Conservation (phyloP, 495 filamentous ascomycete species). For the Tuber microsphaerosporum region DNA sequence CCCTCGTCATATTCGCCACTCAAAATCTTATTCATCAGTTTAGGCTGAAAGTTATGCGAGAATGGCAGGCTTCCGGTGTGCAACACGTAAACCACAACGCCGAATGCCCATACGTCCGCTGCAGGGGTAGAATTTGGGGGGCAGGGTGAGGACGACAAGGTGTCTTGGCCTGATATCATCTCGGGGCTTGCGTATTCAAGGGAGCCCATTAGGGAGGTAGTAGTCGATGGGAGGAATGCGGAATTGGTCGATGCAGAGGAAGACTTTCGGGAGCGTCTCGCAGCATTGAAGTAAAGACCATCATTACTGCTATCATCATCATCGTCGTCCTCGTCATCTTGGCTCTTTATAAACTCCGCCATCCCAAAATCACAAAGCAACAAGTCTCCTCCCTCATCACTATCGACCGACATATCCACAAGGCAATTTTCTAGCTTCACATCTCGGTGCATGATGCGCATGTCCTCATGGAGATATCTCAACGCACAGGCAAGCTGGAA, state of each 20-base stretch:
- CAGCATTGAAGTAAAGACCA: conserved; percentile 20
- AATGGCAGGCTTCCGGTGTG: conserved; percentile 64
- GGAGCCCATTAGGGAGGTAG: conserved; percentile 39
- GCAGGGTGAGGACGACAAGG: neutral
- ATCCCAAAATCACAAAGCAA: conserved; percentile 70
- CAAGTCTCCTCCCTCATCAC: conserved; percentile 50
- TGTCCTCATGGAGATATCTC: conserved; percentile 67
- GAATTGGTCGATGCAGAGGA: conserved; percentile 40
- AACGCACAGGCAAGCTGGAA: conserved; percentile 64
- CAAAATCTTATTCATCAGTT: conserved; percentile 55
- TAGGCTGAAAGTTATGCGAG: conserved; percentile 54
- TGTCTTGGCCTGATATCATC: conserved; percentile 20
- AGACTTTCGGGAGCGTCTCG: conserved; percentile 24
- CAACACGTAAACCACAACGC: conserved; percentile 58
- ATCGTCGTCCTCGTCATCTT: conserved; percentile 51
- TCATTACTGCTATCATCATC: conserved; percentile 32
- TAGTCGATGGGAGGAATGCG: conserved; percentile 31
- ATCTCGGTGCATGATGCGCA: conserved; percentile 63
- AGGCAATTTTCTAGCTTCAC: conserved; percentile 75
- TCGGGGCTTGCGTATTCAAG: conserved; percentile 38
- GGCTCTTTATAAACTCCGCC: conserved; percentile 57
- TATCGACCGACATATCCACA: conserved; percentile 53
- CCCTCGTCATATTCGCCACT: conserved; percentile 56
- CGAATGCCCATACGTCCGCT: conserved; percentile 68
- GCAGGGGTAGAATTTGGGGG: conserved; percentile 48